Evolutionary conservation across 306 rosid genomes (phyloP).

Genomic region (Lagenaria siceraria): DNA sequence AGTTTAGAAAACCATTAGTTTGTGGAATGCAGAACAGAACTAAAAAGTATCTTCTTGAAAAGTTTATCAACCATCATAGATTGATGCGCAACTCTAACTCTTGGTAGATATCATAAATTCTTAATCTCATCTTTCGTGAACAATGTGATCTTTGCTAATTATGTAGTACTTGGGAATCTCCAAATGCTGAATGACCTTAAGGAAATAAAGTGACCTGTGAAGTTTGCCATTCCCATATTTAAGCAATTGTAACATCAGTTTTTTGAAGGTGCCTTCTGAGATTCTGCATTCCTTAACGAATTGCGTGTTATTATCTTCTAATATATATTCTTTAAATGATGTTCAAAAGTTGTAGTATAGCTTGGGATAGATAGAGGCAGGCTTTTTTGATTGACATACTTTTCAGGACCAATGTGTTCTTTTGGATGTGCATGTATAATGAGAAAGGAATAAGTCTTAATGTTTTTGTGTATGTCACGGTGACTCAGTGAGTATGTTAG

Average conservation of each 20-base stretch:
- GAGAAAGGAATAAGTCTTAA: neutral
- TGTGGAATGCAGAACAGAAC: neutral
- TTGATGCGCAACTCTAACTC: neutral
- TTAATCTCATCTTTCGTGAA: neutral
- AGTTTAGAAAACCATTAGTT: neutral
- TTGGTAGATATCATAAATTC: neutral
- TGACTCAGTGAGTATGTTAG: neutral
- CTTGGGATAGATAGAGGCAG: neutral
- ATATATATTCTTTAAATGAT: neutral
- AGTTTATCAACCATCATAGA: neutral
- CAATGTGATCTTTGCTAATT: neutral
- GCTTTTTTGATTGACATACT: neutral
- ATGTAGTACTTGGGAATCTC: neutral
- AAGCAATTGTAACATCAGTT: neutral
- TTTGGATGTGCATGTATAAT: neutral
- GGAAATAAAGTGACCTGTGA: neutral
- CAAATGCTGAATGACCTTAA: neutral
- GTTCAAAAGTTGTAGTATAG: neutral
- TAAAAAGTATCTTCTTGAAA: neutral
- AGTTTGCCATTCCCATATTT: neutral
- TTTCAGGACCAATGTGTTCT: neutral
- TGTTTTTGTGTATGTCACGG: neutral
- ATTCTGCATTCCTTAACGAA: neutral
- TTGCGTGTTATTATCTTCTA: neutral
- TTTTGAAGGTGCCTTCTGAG: neutral